Conservation (phyloP, 2,329 filamentous ascomycete genomes). For the Pseudocercospora fuligena region DNA sequence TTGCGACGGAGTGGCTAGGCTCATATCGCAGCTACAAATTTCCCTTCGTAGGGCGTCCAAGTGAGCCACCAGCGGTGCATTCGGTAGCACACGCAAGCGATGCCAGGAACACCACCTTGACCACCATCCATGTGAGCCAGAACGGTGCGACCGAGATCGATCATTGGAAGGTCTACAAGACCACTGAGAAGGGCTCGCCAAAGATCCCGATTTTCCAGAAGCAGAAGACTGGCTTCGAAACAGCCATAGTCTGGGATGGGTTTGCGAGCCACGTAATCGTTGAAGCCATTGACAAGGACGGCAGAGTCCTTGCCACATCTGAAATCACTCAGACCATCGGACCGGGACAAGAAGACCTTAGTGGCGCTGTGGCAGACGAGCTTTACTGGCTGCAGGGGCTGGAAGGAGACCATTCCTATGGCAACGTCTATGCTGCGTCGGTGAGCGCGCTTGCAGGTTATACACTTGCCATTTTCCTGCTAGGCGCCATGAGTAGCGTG, state of each 20-base stretch:
- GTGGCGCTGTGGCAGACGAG: conserved; percentile 24
- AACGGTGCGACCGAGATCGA: conserved; percentile 47
- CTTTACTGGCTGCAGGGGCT: conserved; percentile 24
- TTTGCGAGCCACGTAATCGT: conserved; percentile 26
- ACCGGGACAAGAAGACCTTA: conserved; percentile 7
- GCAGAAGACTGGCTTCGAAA: conserved; percentile 27
- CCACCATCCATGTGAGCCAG: conserved; percentile 56
- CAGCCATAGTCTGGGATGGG: conserved; percentile 24
- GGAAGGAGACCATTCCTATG: conserved; percentile 13
- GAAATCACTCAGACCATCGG: conserved; percentile 7
- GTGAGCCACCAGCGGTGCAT: conserved; percentile 37
- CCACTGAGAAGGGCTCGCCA: conserved; percentile 20
- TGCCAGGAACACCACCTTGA: conserved; percentile 28
- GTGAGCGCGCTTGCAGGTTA: conserved; percentile 2
- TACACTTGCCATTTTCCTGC: conserved; percentile 13
- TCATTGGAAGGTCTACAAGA: conserved; percentile 26
- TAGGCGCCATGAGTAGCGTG: conserved; percentile 15
- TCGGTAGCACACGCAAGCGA: conserved; percentile 35
- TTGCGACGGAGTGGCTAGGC: conserved; percentile 38
- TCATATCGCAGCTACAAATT: conserved; percentile 59
- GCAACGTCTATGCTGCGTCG: conserved; percentile 14
- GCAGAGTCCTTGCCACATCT: conserved; percentile 13
- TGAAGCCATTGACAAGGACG: conserved; percentile 26
- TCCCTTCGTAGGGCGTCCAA: conserved; percentile 48
- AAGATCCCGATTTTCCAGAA: conserved; percentile 20